Evolutionary conservation across 441 rosid genomes (phyloP), one percentile per base, ranked within the genome.

Genomic region (Gossypium gossypioides): DNA sequence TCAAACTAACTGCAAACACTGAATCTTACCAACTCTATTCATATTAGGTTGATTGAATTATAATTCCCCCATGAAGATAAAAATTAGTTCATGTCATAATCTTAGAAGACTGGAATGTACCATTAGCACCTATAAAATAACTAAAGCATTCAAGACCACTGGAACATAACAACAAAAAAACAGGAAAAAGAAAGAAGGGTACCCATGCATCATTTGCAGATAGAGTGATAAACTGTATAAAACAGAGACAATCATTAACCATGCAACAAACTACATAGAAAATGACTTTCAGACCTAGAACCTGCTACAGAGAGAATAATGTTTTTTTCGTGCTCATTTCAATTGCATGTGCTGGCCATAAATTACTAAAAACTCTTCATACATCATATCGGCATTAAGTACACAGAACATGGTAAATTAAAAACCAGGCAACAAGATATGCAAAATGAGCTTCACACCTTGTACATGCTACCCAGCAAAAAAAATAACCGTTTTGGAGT

Each of bases 71-170:
- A 27, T 27, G 40, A 59, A 21, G 51, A 37, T 55, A 37, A 12
- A 44, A 16, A 21, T 37, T 55, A 34, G 15, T 42, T 21, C 32
- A 62, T 16, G 68, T 1, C 69, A 64, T 64, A 42, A 18, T 62
- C 50, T 62, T 34, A 62, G 40, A 63, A 19, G 9, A 37, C 6
- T 6, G n/a, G 13, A 55, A 34, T 10, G 18, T 37, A 37, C 48
- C 19, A 55, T 4, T 37, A 69, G 51, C 4, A 69, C 37, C 73
- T 21, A 37, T 55, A 55, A 19, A 13, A 37, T 22, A 55, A n/a
- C 50, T 55, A 70, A 69, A 69, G 64, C 63, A 64, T 64, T 64
- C 52, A 64, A 64, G 68, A 64, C 18, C 42, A 42, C 68, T 2
- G 4, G 29, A 70, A 19, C 24, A 70, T 54, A 55, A 34, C 18